Base-by-base conservation (phyloP, 2,329 filamentous ascomycete genomes). In the Aspergillus sp. region DNA sequence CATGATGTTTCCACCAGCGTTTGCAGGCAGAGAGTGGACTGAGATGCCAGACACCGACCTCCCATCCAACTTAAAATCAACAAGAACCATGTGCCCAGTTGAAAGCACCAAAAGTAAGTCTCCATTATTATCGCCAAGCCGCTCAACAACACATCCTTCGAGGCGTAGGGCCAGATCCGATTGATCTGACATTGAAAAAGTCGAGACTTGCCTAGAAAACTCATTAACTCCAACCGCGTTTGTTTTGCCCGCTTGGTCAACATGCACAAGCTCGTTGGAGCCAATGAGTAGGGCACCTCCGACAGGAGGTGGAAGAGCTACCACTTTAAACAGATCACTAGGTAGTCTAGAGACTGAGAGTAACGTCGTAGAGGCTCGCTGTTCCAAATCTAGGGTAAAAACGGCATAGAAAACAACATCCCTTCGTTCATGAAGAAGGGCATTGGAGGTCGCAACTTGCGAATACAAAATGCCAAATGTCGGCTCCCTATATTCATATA, bases 401-500 rank as follows among this genome's bases (percentile, higher is more conserved):
- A 98, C 91, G 60, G 90, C 90, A 70, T 96, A 98, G 12, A 83
- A 85, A 38, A 95, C 74, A 54, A 88, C 81, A 62, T 98, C 93
- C 60, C 85, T 93, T 51, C 89, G 81, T 58, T 90, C 86, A 50
- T 78, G 71, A 27, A 84, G 68, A 42, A 97, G 73, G 3, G 88
- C 84, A 43, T 78, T 76, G n/a, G 90, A 90, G 10, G 85, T 81
- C 31, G 83, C 76, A 50, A 81, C 73, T 41, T 82, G 83, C 1
- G 90, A 88, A 37, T 89, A 93, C 34, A 98, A 75, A 48, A 98
- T 90, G 44, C 91, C 93, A 70, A 98, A 95, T 0, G 93, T 98
- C 9, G 93, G 91, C 68, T 97, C 93, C 65, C 93, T 85, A 68
- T 98, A 98, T 71, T 97, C 91, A 76, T 97, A 82, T 52, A 98